Conservation (phyloP, 2,329 filamentous ascomycete species). For the Verticillium isaacii region DNA sequence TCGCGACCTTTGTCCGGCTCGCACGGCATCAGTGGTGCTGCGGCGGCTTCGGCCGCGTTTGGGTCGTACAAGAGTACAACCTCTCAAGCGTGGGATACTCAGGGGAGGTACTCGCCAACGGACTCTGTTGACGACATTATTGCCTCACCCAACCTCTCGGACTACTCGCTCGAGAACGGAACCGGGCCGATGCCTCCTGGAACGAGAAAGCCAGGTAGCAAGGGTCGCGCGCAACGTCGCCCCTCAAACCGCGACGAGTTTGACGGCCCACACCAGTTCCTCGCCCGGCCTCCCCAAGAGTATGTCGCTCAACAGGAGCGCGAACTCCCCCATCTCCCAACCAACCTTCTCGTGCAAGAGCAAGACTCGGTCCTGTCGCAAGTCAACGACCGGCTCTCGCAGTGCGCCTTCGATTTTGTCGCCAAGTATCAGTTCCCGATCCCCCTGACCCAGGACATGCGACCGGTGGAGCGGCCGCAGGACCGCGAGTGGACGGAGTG, state of each 20-base stretch:
- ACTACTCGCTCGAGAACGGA: constrained; percentile 53
- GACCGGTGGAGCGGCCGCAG: constrained; percentile 66
- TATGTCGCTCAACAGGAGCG: constrained; percentile 73
- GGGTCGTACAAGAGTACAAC: constrained; percentile 34
- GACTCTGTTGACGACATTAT: constrained; percentile 56
- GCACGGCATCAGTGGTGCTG: constrained; percentile 23
- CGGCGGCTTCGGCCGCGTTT: constrained; percentile 17
- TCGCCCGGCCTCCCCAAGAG: constrained; percentile 66
- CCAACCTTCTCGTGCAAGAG: constrained; percentile 76
- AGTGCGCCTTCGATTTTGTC: constrained; percentile 85
- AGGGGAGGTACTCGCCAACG: constrained; percentile 49
- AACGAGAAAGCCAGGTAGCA: constrained; percentile 41
- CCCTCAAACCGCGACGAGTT: constrained; percentile 85
- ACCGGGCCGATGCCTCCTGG: constrained; percentile 32
- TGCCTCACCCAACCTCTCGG: constrained; percentile 54
- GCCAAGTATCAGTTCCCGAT: constrained; percentile 90
- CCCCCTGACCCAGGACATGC: constrained; percentile 76
- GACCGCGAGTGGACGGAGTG: constrained; percentile 89
- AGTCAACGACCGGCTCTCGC: constrained; percentile 80
- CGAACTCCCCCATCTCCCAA: constrained; percentile 76
- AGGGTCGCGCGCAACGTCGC: constrained; percentile 56
- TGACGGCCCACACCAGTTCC: constrained; percentile 78
- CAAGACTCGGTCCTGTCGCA: constrained; percentile 76
- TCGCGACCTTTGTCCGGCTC: constrained; percentile 36
- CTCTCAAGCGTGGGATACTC: constrained; percentile 41